A percentile compares a stretch with the other conserved stretches of the same genome.
Evolutionary conservation across 2,329 filamentous ascomycete species (phyloP).

Genomic region (Penicillium polonicum): DNA sequence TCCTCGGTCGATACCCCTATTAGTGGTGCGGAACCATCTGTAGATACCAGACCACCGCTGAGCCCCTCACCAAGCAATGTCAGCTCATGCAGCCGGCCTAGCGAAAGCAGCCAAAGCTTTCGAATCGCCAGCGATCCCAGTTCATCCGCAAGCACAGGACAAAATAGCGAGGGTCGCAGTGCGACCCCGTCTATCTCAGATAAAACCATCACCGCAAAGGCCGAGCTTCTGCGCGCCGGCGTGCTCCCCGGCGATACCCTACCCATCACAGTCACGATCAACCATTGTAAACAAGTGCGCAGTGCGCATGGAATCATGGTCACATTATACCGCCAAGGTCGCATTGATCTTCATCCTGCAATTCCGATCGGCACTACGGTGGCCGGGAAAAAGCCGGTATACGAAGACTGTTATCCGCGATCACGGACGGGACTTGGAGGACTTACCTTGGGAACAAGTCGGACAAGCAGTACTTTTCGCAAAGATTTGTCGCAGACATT

Average conservation of each 20-base stretch:
- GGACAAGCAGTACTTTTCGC: slow-evolving; percentile 87
- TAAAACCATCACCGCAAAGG: slow-evolving; percentile 80
- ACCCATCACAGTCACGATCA: slow-evolving; percentile 74
- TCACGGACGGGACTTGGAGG: slow-evolving; percentile 84
- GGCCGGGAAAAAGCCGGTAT: slow-evolving; percentile 67
- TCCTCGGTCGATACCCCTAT: slow-evolving; percentile 48
- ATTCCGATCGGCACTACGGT: slow-evolving; percentile 60
- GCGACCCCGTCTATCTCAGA: slow-evolving; percentile 59
- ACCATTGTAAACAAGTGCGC: slow-evolving; percentile 85
- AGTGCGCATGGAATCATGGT: slow-evolving; percentile 91
- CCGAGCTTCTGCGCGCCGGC: slow-evolving; percentile 78
- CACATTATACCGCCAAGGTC: slow-evolving; percentile 85
- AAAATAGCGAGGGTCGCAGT: slow-evolving; percentile 51
- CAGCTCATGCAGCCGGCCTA: slow-evolving; percentile 68
- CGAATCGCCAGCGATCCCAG: slow-evolving; percentile 51
- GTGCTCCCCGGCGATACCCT: slow-evolving; percentile 83
- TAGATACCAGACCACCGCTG: slow-evolving; percentile 42
- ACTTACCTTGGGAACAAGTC: slow-evolving; percentile 79
- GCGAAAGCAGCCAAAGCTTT: slow-evolving; percentile 61
- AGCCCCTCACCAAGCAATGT: slow-evolving; percentile 63
- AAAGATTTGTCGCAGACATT: slow-evolving; percentile 92
- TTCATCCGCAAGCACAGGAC: slow-evolving; percentile 38
- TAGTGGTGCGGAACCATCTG: slow-evolving; percentile 30
- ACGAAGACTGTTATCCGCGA: slow-evolving; percentile 81
- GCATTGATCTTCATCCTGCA: slow-evolving; percentile 76